These are phyloP conservation scores for Exutisphaerella laricina DNA, from an alignment of 2,329 filamentous ascomycete genomes.

Conservation along the genomic window DNA sequence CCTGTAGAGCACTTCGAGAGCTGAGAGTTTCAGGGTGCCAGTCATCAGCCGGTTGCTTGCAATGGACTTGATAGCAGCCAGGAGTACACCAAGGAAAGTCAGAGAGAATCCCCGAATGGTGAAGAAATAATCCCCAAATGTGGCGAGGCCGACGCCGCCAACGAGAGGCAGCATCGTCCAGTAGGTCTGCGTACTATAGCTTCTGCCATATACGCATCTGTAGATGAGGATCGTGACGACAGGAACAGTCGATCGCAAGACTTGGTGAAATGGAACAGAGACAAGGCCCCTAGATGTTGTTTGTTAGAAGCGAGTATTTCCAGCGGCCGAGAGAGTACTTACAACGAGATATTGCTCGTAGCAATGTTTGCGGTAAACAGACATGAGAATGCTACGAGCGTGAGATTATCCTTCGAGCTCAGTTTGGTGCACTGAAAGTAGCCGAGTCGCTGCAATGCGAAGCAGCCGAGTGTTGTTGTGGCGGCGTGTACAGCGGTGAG, in stretches of 20 bases:
- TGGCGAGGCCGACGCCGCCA: slow-evolving; percentile 54
- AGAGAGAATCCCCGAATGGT: slow-evolving; percentile 46
- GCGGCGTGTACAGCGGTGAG: slow-evolving; percentile 55
- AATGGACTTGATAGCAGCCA: slow-evolving; percentile 50
- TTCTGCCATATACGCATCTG: slow-evolving; percentile 50
- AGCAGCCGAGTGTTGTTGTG: slow-evolving; percentile 52
- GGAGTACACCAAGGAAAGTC: slow-evolving; percentile 35
- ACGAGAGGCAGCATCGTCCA: slow-evolving; percentile 56
- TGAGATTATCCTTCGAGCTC: slow-evolving; percentile 47
- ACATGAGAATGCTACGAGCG: slow-evolving; percentile 53
- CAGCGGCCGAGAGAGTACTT: slow-evolving; percentile 1
- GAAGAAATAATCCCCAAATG: slow-evolving; percentile 58
- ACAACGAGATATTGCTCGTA: slow-evolving; percentile 55
- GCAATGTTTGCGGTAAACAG: slow-evolving; percentile 60
- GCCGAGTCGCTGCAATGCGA: slow-evolving; percentile 46
- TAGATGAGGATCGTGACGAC: slow-evolving; percentile 58
- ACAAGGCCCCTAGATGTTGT: slow-evolving; percentile 37
- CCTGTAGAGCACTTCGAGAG: slow-evolving; percentile 55
- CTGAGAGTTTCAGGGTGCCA: slow-evolving; percentile 53
- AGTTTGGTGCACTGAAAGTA: slow-evolving; percentile 51
- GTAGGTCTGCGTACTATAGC: slow-evolving; percentile 53
- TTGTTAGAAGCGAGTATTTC: background rate
- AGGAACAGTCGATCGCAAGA: slow-evolving; percentile 56
- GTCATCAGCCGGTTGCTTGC: slow-evolving; percentile 61
- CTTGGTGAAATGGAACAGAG: slow-evolving; percentile 60